A percentile compares a stretch with the other conserved stretches of the same genome.
These are phyloP conservation scores for Umbellularia californica DNA, from an alignment of 164 flowering plant species.

Conservation along the genomic window DNA sequence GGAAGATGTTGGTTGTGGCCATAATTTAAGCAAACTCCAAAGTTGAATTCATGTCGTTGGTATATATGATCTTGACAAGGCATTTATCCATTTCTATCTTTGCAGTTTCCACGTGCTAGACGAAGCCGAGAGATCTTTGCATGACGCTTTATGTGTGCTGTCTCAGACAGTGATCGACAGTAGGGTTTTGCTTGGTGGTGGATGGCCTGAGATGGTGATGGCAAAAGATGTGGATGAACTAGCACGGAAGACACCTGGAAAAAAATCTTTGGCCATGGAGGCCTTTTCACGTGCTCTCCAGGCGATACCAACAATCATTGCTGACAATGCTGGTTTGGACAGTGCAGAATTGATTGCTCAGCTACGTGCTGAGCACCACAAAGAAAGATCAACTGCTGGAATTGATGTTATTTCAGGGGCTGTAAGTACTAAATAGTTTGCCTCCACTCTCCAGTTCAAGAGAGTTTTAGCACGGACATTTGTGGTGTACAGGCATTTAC, in stretches of 20 bases:
- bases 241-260: constrained; percentile 92
- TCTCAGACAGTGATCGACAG: constrained; percentile 94
- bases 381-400: constrained; percentile 73
- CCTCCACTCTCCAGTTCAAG: background rate
- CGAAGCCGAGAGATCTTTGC: constrained; percentile 96
- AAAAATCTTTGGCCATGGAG: constrained; percentile 93
- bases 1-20: no score
- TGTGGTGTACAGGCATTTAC: background rate
- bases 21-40: no score
- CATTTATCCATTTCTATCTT: constrained; percentile 2
- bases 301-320: constrained; percentile 87
- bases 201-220: constrained; percentile 99
- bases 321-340: constrained; percentile 98
- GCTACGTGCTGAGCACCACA: constrained; percentile 97
- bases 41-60: background rate
- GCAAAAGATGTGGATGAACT: constrained; percentile 92
- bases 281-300: constrained; percentile 86
- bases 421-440: constrained; percentile 40
- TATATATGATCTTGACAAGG: background rate
- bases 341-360: constrained; percentile 90
- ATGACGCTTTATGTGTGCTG: constrained; percentile 95
- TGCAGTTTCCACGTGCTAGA: constrained; percentile 89
- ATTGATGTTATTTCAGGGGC: constrained; percentile 92
- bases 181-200: constrained; percentile 92
- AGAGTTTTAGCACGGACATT: background rate